Evolutionary conservation across 2,329 filamentous ascomycete genomes (phyloP), one percentile per base, ranked within the genome.

Genomic region (Fusarium pseudograminearum): DNA sequence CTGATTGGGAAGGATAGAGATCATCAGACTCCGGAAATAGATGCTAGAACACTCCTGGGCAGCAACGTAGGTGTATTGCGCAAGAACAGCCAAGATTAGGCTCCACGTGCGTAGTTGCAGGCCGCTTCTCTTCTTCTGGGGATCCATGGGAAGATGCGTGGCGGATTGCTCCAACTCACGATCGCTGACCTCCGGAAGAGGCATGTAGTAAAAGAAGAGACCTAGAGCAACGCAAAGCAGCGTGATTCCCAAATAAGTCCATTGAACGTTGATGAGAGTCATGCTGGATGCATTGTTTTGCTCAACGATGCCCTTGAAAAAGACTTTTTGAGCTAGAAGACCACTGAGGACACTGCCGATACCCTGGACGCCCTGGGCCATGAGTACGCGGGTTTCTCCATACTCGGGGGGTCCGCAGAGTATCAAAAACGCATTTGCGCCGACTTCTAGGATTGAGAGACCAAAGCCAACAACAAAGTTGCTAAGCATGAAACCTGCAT

Each of bases 201-300:
- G 89, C 83, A 90, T 88, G 73, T 91, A 91, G 75, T 87, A 91
- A 76, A 91, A 90, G 75, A 91, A 87, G 5, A 91, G 80, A 0
- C 89, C 91, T 4, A 97, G 83, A 5, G 87, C 82, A 54, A 91
- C 91, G 61, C 91, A 92, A 58, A 94, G 90, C 26, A 91, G 83
- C 0, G 92, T 93, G 65, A 95, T 91, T 57, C 90, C 91, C n/a
- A 96, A 85, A 72, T 96, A 96, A 0, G 92, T 92, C 91, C 91
- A 97, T 78, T 96, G 93, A 3, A 95, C 91, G 65, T 91, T 89
- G 66, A 92, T 86, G 5, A 96, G 84, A 2, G 86, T 86, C 31
- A 83, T 77, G 34, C 75, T 78, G 42, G 72, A 74, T 16, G 52
- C 71, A 22, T 65, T 61, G 14, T 69, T 69, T 18, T 74, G 61